Evolutionary conservation across 1,139 yeast species (phyloP).

Genomic region (Hansenula anomala): DNA sequence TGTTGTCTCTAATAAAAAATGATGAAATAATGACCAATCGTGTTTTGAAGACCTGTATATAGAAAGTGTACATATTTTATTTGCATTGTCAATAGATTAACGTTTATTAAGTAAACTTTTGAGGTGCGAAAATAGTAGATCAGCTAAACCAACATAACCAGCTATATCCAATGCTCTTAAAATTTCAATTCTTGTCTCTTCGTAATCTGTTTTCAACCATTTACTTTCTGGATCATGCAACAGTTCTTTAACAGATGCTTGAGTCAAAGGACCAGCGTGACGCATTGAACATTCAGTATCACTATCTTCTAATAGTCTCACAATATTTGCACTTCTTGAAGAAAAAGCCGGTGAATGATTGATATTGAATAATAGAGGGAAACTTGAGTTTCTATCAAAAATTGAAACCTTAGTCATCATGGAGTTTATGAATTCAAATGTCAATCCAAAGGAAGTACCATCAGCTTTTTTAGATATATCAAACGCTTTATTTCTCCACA

Average conservation of each 20-base stretch:
- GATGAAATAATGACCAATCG: not conserved
- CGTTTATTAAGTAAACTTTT: constrained; percentile 31
- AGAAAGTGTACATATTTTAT: too few relatives aligned
- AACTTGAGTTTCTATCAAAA: constrained; percentile 25
- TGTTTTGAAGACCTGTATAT: too few relatives aligned
- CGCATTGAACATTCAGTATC: constrained; percentile 26
- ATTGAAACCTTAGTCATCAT: constrained; percentile 35
- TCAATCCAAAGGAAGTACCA: constrained; percentile 34
- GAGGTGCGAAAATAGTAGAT: constrained; percentile 41
- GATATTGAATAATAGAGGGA: constrained; percentile 42
- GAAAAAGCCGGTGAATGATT: constrained; percentile 54
- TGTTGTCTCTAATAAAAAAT: constrained; percentile 22
- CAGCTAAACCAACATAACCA: constrained; percentile 41
- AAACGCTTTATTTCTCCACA: constrained; percentile 57
- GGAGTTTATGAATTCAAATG: constrained; percentile 30
- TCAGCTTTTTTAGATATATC: constrained; percentile 22
- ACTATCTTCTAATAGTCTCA: constrained; percentile 46
- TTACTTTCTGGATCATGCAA: constrained; percentile 5
- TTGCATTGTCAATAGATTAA: too few relatives aligned
- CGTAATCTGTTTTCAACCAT: constrained; percentile 33
- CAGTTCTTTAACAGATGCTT: constrained; percentile 19
- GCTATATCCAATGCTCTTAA: constrained; percentile 29
- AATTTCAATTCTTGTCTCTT: constrained; percentile 36
- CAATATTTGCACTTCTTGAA: constrained; percentile 36
- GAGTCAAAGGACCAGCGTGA: constrained; percentile 41